A percentile compares a stretch with the other conserved stretches of the same genome.
Evolutionary conservation across 148 eudicot genomes (phyloP).

Genomic region (Dianthus caryophyllus): DNA sequence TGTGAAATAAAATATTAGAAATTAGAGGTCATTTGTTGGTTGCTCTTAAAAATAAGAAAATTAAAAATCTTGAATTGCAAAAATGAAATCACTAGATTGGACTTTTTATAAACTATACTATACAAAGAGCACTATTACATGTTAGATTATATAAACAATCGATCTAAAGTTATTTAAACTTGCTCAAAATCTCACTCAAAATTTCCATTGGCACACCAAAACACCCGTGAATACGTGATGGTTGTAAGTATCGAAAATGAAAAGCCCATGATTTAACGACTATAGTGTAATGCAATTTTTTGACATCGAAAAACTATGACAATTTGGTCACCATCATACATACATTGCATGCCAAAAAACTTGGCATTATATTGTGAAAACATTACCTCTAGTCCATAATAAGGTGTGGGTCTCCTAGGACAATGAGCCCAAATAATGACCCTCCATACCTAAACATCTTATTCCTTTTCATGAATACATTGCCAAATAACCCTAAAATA

Average conservation of each 20-base stretch:
- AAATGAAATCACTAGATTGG: no score
- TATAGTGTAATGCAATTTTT: neutral
- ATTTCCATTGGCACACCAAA: neutral
- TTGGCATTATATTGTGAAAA: neutral
- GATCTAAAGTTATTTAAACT: no score
- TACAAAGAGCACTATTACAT: no score
- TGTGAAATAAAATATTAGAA: no score
- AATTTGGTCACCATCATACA: neutral
- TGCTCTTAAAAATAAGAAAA: no score
- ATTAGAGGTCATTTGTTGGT: no score
- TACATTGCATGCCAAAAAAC: neutral
- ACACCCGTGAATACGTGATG: neutral
- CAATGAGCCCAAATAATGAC: conserved; percentile 19
- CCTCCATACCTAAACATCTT: neutral
- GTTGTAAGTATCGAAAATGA: neutral
- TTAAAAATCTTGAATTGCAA: no score
- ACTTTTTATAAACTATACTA: no score
- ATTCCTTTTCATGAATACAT: neutral
- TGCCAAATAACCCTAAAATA: no score
- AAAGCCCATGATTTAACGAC: no score
- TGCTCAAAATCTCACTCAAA: no score
- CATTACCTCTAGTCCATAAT: conserved; percentile 19
- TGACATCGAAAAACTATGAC: neutral
- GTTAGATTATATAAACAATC: no score
- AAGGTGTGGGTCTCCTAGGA: conserved; percentile 23